Evolutionary conservation across 140 eudicot genomes (phyloP).

Genomic region (Oenanthe javanica): DNA sequence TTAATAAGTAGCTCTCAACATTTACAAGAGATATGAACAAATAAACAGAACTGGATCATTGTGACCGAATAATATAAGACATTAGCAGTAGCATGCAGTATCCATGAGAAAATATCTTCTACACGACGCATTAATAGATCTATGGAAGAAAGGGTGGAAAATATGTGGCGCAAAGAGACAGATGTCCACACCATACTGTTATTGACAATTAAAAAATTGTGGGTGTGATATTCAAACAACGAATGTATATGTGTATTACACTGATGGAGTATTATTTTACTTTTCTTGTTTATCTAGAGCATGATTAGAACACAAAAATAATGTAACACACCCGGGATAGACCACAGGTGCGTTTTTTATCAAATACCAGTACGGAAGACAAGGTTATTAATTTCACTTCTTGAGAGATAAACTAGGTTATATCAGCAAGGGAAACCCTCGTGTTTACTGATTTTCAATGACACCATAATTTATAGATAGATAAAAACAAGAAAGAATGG

Average conservation of each 20-base stretch:
- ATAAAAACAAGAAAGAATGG: not conserved
- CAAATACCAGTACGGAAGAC: not conserved
- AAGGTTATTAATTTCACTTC: not conserved
- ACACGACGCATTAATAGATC: not conserved
- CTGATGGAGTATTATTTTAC: not conserved
- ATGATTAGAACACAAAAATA: not conserved
- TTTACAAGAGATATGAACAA: not conserved
- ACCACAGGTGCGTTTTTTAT: not conserved
- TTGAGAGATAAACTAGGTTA: not conserved
- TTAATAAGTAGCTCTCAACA: not conserved
- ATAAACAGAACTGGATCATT: not conserved
- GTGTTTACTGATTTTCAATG: not conserved
- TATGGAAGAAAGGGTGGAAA: not conserved
- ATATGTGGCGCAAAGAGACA: not conserved
- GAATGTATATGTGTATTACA: not conserved
- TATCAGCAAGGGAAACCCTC: not conserved
- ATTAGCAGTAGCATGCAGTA: not conserved
- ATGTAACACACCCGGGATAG: not conserved
- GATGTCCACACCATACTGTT: not conserved
- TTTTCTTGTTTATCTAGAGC: not conserved
- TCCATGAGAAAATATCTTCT: not conserved
- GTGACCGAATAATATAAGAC: not conserved
- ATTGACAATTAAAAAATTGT: not conserved
- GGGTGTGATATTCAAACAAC: not conserved
- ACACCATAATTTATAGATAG: not conserved